Evolutionary conservation across 1,139 yeast genomes (phyloP), one percentile per base, ranked within the genome.

Genomic region (Yamadazyma epiphylla): DNA sequence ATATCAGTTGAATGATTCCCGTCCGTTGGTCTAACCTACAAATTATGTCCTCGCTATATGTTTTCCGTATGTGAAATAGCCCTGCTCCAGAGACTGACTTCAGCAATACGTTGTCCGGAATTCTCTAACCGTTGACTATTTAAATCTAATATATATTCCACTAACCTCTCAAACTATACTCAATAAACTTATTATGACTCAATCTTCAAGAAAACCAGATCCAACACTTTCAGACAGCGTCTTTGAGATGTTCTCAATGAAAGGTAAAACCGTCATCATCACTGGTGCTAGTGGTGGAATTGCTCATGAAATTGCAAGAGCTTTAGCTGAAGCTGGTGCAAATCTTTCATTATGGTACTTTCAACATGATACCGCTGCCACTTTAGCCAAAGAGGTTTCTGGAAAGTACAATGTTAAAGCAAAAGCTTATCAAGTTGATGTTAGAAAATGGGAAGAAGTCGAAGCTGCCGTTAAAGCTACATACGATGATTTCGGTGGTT

Each of bases 261-360:
- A 78, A 62, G 89, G 88, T 14, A 83, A 82, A 55, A 81, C 80
- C 14, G 88, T 89, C 30, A 76, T 84, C 20, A 72, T 86, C 43
- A 83, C 94, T 11, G 95, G 95, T 24, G 81, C 89, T 6, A 78
- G 89, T 11, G 73, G 82, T 22, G 95, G 94, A 16, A 85, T 85
- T 48, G 95, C 94, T 11, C 67, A 64, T 41, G 85, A 81, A 14
- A 81, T 83, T 28, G 94, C 94, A 25, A 81, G 77, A 49, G 91
- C 84, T 0, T 83, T 67, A 49, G 86, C 89, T 30, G 88, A 84
- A 60, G 89, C 89, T 5, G 95, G 94, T 30, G 94, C 91, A n/a
- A 82, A 80, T 43, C 25, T 42, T 11, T 22, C 46, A 3, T 38
- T 42, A 19, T 42, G 47, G 47, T 42, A 42, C 28, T 41, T 42